These are phyloP conservation scores for Letharia lupina DNA, from an alignment of 495 filamentous ascomycete genomes.

Conservation along the genomic window DNA sequence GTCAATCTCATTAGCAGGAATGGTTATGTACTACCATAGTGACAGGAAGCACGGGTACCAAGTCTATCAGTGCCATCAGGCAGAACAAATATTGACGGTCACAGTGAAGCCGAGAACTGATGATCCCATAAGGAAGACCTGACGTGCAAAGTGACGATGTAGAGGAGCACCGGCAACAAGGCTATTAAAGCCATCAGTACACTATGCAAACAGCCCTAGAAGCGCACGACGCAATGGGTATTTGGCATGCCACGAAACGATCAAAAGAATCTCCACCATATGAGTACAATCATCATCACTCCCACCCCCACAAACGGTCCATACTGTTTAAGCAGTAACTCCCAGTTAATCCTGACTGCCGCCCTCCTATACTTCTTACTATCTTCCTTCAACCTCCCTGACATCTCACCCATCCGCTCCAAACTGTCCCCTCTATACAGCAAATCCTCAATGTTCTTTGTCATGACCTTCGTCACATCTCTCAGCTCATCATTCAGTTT, in stretches of 20 bases:
- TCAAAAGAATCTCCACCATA: conserved; percentile 90
- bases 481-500: conserved; percentile 90
- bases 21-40: no score
- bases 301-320: conserved; percentile 75
- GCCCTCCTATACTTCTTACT: conserved; percentile 87
- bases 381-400: conserved; percentile 75
- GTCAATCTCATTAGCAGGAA: no score
- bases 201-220: not conserved
- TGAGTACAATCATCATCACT: conserved; percentile 70
- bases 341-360: conserved; percentile 97
- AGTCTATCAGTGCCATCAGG: not conserved
- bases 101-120: not conserved
- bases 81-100: not conserved
- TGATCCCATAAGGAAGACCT: not conserved
- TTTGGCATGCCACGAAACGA: not conserved
- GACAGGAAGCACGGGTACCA: not conserved
- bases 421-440: conserved; percentile 90
- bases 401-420: conserved; percentile 96
- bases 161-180: not conserved
- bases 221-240: not conserved
- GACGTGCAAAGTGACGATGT: not conserved
- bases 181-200: not conserved
- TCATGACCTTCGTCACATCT: conserved; percentile 99
- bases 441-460: conserved; percentile 98
- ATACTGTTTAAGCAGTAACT: conserved; percentile 93